phyloP scores from a whole-genome alignment of 2,329 filamentous ascomycete genomes.

The Exophiala dermatitidis region DNA sequence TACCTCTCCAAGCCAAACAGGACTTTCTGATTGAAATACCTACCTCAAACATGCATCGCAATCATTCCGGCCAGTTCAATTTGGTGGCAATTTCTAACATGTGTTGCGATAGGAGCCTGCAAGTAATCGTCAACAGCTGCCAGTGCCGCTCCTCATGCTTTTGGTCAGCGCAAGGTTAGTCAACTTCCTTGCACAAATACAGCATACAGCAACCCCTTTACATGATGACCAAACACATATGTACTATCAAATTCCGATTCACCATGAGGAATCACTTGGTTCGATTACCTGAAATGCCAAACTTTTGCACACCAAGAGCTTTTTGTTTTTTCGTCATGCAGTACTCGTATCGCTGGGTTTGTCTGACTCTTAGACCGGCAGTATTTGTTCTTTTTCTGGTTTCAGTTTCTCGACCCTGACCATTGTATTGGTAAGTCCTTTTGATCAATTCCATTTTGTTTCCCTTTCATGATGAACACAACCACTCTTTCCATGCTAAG shows the following conservation, averaged over 20 bases:
- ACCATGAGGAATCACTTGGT: constrained; percentile 41
- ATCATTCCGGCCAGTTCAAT: not conserved
- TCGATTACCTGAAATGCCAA: constrained; percentile 41
- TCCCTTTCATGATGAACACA: constrained; percentile 44
- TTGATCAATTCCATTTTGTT: constrained; percentile 1
- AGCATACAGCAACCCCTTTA: constrained; percentile 5
- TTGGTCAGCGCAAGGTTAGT: not conserved
- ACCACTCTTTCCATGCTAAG: constrained; percentile 56
- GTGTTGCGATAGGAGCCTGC: not conserved
- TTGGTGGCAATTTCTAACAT: constrained; percentile 1
- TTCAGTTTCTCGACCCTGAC: not conserved
- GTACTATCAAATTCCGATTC: constrained; percentile 47
- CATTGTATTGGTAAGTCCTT: constrained; percentile 11
- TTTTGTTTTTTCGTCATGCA: constrained; percentile 5
- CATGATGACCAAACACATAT: constrained; percentile 38
- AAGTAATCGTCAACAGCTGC: not conserved
- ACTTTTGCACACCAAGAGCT: not conserved
- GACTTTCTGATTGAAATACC: constrained; percentile 44
- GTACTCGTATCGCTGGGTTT: not conserved
- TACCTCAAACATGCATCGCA: constrained; percentile 2
- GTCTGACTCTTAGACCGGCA: not conserved
- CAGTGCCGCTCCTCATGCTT: no score
- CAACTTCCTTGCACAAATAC: not conserved
- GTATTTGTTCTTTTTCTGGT: not conserved
- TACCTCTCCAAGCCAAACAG: constrained; percentile 52